Conservation (phyloP, 352 stramenopile genomes). For the Globisporangium paroecandrum region DNA sequence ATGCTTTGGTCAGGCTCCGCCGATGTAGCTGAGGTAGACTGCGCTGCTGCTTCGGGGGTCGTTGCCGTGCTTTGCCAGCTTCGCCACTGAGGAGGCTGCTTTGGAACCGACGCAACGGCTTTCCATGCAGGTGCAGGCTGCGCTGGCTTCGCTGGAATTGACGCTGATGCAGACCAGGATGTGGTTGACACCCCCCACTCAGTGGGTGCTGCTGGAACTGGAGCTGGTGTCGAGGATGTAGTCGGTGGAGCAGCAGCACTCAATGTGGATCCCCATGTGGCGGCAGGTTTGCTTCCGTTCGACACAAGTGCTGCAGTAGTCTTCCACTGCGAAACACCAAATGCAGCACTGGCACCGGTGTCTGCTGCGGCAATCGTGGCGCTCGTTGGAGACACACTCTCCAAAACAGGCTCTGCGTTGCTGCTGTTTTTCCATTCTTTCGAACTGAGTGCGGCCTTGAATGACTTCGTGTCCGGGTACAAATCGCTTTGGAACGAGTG, state of each 20-base stretch:
- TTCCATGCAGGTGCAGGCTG: slow-evolving; percentile 16
- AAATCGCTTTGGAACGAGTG: slow-evolving; percentile 74
- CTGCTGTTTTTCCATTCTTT: slow-evolving; percentile 39
- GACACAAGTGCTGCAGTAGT: not conserved
- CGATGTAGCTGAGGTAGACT: not conserved
- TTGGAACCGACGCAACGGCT: slow-evolving; percentile 10
- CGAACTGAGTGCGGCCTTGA: slow-evolving; percentile 34
- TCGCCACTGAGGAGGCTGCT: slow-evolving; percentile 16
- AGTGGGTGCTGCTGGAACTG: slow-evolving; percentile 8
- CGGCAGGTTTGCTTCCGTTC: not conserved
- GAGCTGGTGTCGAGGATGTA: slow-evolving; percentile 5
- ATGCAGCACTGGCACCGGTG: slow-evolving; percentile 25
- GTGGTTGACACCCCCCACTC: slow-evolving; percentile 22
- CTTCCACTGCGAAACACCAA: slow-evolving; percentile 21
- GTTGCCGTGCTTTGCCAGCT: slow-evolving; percentile 8
- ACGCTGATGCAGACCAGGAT: slow-evolving; percentile 23
- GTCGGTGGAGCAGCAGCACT: not conserved
- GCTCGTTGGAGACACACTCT: slow-evolving; percentile 28
- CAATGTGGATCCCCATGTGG: slow-evolving; percentile 14
- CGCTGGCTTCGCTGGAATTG: slow-evolving; percentile 5
- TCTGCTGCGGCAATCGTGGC: slow-evolving; percentile 14
- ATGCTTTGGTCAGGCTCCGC: not conserved
- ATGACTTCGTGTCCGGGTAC: slow-evolving; percentile 56
- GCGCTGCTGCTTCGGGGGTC: not conserved
- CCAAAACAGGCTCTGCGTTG: slow-evolving; percentile 44